Conservation (phyloP, 345 rosid species). For the Citrus maxima region DNA sequence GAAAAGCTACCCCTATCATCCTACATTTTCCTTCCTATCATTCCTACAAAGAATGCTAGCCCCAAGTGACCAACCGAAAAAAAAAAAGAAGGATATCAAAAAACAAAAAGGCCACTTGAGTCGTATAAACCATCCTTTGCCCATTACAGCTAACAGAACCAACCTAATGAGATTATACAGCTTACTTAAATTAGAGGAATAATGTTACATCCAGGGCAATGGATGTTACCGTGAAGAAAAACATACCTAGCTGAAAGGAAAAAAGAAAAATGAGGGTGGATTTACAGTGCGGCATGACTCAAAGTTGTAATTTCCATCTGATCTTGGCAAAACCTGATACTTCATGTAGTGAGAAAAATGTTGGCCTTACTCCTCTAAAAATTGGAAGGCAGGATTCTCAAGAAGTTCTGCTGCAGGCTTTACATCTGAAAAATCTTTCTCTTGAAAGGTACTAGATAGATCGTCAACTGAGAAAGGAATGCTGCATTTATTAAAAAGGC, state of each 20-base stretch:
- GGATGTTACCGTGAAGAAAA: slow-evolving; percentile 14
- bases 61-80: slow-evolving; percentile 6
- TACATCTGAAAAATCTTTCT: slow-evolving; percentile 57
- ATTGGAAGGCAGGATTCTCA: slow-evolving; percentile 70
- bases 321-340: not conserved
- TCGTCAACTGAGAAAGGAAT: slow-evolving; percentile 87
- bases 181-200: slow-evolving; percentile 14
- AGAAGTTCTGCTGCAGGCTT: slow-evolving; percentile 63
- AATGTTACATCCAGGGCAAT: slow-evolving; percentile 28
- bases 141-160: slow-evolving; percentile 21
- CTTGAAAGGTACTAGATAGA: slow-evolving; percentile 44
- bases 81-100: not conserved
- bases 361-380: slow-evolving; percentile 61
- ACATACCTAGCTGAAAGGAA: not conserved
- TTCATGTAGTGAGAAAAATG: not conserved
- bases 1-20: slow-evolving; percentile 14
- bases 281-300: slow-evolving; percentile 21
- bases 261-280: slow-evolving; percentile 11
- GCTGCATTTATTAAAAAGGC: slow-evolving; percentile 32
- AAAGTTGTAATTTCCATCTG: not conserved
- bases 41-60: slow-evolving; percentile 20
- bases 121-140: slow-evolving; percentile 11
- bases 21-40: slow-evolving; percentile 18
- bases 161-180: slow-evolving; percentile 31
- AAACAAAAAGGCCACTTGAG: not conserved